Conservation (phyloP, 805 yeast species). For the Myxozyma monticola region DNA sequence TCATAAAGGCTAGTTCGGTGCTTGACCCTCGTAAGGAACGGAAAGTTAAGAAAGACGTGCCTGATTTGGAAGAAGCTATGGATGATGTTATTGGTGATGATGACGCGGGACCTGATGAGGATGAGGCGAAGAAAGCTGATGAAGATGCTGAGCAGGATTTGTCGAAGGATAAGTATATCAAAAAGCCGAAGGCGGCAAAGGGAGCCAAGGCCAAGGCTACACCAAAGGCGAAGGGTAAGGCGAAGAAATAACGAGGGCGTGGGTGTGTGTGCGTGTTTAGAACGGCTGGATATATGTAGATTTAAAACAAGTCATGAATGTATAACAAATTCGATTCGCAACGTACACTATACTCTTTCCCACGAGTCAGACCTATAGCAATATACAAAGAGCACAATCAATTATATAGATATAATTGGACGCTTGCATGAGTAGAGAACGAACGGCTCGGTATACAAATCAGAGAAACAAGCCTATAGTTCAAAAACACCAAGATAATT, state of each 20-base stretch:
- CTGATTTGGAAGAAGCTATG: constrained; percentile 65
- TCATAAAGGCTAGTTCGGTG: constrained; percentile 52
- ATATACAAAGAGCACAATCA: too few species aligned
- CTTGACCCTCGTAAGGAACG: constrained; percentile 42
- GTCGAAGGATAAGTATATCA: constrained; percentile 64
- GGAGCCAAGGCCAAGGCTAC: constrained; percentile 27
- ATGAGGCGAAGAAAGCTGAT: constrained; percentile 47
- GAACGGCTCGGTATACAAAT: too few species aligned
- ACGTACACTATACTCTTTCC: too few species aligned
- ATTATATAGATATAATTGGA: too few species aligned
- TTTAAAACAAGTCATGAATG: not conserved
- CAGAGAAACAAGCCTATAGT: too few species aligned
- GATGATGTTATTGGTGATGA: constrained; percentile 54
- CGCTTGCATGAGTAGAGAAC: too few species aligned
- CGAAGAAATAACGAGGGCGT: not conserved
- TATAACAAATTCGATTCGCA: too few species aligned
- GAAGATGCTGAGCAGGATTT: constrained; percentile 41
- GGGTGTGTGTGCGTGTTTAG: not conserved
- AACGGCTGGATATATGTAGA: too few species aligned
- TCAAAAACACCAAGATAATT: too few species aligned
- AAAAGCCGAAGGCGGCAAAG: constrained; percentile 46
- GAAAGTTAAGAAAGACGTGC: constrained; percentile 42
- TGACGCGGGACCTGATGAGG: constrained; percentile 35
- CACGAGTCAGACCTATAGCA: too few species aligned
- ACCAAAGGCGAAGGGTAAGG: constrained; percentile 28